These are phyloP conservation scores for Triglochin maritima DNA, from an alignment of 106 monocot species.

Conservation along the genomic window DNA sequence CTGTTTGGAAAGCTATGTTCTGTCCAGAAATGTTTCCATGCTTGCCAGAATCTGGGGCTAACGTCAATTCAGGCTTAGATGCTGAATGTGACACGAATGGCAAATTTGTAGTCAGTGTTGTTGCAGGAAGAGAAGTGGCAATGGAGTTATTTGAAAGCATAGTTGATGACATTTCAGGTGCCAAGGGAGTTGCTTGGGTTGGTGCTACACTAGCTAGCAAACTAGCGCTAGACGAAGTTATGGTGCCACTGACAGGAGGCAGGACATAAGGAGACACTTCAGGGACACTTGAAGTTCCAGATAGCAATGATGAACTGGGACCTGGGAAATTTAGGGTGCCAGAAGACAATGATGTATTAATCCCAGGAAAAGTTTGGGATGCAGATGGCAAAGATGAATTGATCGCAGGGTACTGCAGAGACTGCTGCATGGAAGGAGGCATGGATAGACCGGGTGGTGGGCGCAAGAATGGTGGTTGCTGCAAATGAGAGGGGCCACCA, in stretches of 20 bases:
- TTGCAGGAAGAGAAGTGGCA: conserved; percentile 16
- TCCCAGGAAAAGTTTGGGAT: conserved; percentile 5
- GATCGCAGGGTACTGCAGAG: conserved; percentile 39
- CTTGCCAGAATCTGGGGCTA: conserved; percentile 21
- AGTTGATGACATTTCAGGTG: conserved; percentile 19
- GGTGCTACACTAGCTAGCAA: conserved; percentile 17
- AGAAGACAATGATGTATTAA: conserved; percentile 8
- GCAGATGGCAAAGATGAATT: conserved; percentile 10
- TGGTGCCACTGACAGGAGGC: conserved; percentile 18
- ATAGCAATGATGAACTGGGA: background rate
- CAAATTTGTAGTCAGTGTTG: conserved; percentile 5
- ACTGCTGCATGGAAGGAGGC: conserved; percentile 41
- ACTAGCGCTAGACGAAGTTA: conserved; percentile 17
- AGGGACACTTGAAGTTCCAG: conserved; percentile 2
- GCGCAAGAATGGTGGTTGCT: conserved; percentile 39
- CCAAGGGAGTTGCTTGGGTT: conserved; percentile 15
- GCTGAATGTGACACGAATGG: conserved; percentile 7
- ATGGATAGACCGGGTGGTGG: conserved; percentile 49
- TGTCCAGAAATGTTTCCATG: conserved; percentile 18
- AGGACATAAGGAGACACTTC: conserved; percentile 27
- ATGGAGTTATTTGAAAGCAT: conserved; percentile 12
- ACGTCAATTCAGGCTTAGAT: conserved; percentile 17
- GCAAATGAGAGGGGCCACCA: conserved; percentile 37
- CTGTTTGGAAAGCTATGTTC: conserved; percentile 15
- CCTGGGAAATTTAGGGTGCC: conserved; percentile 12